A percentile compares a stretch with the other conserved stretches of the same genome.
Conservation (phyloP, 2,329 filamentous ascomycete species). For the Myriosclerotinia scirpicola region DNA sequence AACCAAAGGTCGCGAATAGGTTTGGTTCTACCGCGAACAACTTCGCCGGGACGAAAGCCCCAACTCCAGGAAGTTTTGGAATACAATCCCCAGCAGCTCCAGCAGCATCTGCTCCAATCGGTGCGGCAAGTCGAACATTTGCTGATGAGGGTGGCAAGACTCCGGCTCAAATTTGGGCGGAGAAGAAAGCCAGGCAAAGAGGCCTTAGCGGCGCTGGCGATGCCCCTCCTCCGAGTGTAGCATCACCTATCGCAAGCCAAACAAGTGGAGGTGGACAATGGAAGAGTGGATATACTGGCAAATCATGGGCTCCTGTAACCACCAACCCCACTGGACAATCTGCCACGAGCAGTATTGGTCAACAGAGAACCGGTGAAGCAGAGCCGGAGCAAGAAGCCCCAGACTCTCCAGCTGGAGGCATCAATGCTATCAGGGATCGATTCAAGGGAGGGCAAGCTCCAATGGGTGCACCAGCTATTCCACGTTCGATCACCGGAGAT, state of each 20-base stretch:
- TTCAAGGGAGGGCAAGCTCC: conserved; percentile 72
- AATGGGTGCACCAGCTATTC: conserved; percentile 55
- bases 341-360: conserved; percentile 48
- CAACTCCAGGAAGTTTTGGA: conserved; percentile 68
- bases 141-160: conserved; percentile 95
- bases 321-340: conserved; percentile 70
- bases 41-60: conserved; percentile 88
- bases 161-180: conserved; percentile 93
- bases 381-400: conserved; percentile 51
- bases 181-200: conserved; percentile 86
- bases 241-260: conserved; percentile 64
- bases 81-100: conserved; percentile 61
- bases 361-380: conserved; percentile 63
- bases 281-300: conserved; percentile 90
- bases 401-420: conserved; percentile 59
- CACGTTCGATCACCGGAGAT: conserved; percentile 36
- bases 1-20: conserved; percentile 91
- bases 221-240: conserved; percentile 45
- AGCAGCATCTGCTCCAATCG: conserved; percentile 60
- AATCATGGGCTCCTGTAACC: conserved; percentile 84
- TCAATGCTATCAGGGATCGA: conserved; percentile 75
- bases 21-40: conserved; percentile 68
- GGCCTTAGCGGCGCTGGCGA: conserved; percentile 54
- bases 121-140: conserved; percentile 85
- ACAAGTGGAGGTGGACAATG: conserved; percentile 73